phyloP scores from a whole-genome alignment of 805 yeast genomes.

The Candida stauntonica region DNA sequence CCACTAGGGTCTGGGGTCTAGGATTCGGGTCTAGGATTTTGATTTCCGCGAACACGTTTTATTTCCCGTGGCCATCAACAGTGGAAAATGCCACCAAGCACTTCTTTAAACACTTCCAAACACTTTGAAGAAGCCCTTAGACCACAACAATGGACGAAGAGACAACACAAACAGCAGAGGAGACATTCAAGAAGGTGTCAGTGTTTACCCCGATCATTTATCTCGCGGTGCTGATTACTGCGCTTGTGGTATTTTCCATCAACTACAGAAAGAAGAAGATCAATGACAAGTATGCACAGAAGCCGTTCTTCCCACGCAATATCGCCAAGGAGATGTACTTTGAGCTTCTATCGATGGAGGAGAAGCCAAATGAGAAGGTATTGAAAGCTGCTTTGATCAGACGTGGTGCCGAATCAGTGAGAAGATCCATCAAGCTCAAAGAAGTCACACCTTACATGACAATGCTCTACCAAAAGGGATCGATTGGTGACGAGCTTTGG shows the following conservation, averaged over 20 bases:
- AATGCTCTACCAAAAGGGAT: constrained; percentile 77
- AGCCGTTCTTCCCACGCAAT: constrained; percentile 72
- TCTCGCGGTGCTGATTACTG: constrained; percentile 60
- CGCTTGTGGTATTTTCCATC: constrained; percentile 65
- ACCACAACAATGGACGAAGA: constrained; percentile 20
- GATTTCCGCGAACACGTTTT: too few relatives aligned
- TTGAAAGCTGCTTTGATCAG: constrained; percentile 62
- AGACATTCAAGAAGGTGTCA: constrained; percentile 34
- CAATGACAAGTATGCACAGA: constrained; percentile 49
- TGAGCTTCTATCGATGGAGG: constrained; percentile 47
- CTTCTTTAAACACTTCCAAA: not conserved
- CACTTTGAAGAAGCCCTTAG: too few relatives aligned
- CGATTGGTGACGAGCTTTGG: constrained; percentile 85
- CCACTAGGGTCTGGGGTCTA: too few relatives aligned
- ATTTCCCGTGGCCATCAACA: too few relatives aligned
- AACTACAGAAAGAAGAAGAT: constrained; percentile 56
- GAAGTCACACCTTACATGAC: constrained; percentile 71
- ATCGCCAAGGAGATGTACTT: constrained; percentile 59
- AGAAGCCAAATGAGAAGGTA: constrained; percentile 72
- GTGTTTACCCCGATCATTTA: constrained; percentile 73
- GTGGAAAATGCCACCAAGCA: not conserved
- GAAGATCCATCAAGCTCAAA: constrained; percentile 76
- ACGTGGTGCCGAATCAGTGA: constrained; percentile 83
- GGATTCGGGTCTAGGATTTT: too few relatives aligned
- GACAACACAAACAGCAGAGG: constrained; percentile 1